Evolutionary conservation across 2,329 filamentous ascomycete species (phyloP).

Genomic region (Penicillium freii): DNA sequence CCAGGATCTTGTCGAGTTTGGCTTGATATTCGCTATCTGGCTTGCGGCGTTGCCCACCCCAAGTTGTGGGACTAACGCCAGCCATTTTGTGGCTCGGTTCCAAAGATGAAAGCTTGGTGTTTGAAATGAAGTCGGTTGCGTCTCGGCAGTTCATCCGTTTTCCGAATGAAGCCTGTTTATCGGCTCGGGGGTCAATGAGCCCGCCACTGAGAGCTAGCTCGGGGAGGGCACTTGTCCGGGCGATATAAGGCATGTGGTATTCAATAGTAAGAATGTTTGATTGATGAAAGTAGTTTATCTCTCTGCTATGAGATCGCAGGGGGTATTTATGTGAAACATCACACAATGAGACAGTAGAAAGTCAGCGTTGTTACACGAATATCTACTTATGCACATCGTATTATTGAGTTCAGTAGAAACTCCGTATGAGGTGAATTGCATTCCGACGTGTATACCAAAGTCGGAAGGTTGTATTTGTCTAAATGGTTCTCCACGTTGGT

Average conservation of each 20-base stretch:
- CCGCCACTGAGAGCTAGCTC: constrained; percentile 10
- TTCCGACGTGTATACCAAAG: too few species aligned
- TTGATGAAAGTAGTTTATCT: not conserved
- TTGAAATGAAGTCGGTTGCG: constrained; percentile 15
- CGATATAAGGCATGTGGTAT: constrained; percentile 11
- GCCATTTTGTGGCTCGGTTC: constrained; percentile 8
- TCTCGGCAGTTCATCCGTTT: constrained; percentile 13
- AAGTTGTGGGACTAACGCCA: constrained; percentile 1
- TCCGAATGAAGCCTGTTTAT: constrained; percentile 11
- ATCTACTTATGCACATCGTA: too few species aligned
- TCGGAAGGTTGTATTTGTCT: too few species aligned
- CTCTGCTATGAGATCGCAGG: not conserved
- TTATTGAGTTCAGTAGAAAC: too few species aligned
- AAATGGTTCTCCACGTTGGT: too few species aligned
- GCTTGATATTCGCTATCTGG: constrained; percentile 1
- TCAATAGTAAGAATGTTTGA: not conserved
- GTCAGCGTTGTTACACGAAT: not conserved
- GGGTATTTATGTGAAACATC: not conserved
- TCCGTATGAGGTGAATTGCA: too few species aligned
- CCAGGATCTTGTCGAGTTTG: constrained; percentile 11
- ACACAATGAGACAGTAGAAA: not conserved
- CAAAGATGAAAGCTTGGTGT: constrained; percentile 5
- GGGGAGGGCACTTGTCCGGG: constrained; percentile 9
- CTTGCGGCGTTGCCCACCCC: not conserved
- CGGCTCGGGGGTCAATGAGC: constrained; percentile 16